Conservation (phyloP, 2,329 filamentous ascomycete species). For the Colletotrichum tropicale region DNA sequence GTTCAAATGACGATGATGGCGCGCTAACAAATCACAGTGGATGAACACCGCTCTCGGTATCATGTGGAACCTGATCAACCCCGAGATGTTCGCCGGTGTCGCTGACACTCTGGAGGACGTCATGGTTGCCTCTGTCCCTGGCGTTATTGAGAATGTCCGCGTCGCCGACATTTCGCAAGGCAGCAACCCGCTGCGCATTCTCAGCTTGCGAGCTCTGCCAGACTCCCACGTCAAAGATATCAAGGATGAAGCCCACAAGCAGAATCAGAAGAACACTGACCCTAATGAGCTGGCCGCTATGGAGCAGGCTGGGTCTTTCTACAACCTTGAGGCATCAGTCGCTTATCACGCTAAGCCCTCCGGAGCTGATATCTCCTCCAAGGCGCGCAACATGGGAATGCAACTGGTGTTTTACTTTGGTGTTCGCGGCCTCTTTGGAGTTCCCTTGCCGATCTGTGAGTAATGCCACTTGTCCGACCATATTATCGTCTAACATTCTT, state of each 20-base stretch:
- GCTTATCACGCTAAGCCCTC: conserved; percentile 82
- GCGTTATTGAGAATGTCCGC: conserved; percentile 90
- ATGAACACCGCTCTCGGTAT: conserved; percentile 88
- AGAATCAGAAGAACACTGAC: conserved; percentile 70
- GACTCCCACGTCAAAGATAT: conserved; percentile 82
- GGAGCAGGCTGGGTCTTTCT: conserved; percentile 89
- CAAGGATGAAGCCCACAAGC: conserved; percentile 62
- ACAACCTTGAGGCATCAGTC: conserved; percentile 79
- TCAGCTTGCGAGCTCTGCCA: conserved; percentile 85
- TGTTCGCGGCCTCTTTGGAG: conserved; percentile 84
- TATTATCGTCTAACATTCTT: conserved; percentile 56
- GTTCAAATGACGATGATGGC: neutral
- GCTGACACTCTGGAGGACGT: conserved; percentile 88
- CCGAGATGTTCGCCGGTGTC: conserved; percentile 90
- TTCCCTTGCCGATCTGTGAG: conserved; percentile 80
- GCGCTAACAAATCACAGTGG: conserved; percentile 60
- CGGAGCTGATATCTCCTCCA: conserved; percentile 72
- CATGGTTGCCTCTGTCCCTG: conserved; percentile 94
- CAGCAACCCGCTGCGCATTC: conserved; percentile 84
- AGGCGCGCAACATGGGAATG: conserved; percentile 73
- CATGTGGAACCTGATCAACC: conserved; percentile 91
- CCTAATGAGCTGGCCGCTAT: conserved; percentile 86
- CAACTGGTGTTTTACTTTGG: conserved; percentile 93
- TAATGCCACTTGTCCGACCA: conserved; percentile 20
- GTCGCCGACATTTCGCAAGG: conserved; percentile 96